Evolutionary conservation across 208 protist genomes (phyloP), one percentile per base, ranked within the genome.

Genomic region (Leptomonas pyrrhocoris): DNA sequence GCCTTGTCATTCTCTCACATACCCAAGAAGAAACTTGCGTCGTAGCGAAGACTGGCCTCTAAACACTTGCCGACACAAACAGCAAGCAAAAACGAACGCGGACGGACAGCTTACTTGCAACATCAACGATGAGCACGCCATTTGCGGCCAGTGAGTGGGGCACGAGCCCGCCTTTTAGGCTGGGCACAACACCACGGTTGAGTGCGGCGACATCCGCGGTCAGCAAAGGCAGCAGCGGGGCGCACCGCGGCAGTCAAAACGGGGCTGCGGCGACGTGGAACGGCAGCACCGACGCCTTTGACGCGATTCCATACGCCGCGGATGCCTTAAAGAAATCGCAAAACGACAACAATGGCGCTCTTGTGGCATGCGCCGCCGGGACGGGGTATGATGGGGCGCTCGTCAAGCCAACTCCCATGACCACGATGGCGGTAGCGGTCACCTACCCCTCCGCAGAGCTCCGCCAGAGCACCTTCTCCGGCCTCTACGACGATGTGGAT

Each of bases 401-500:
- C 38, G 31, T 40, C 11, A 59, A 57, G 49, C 5, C 63, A 28
- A 54, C n/a, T 12, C 6, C 50, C n/a, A n/a, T n/a, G 1, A 18
- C 63, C 5, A 36, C 51, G 12, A 43, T 34, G 60, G 53, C 49
- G 36, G 63, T 68, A 12, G 60, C 60, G 9, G 55, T 40, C 2
- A 66, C 60, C 46, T 55, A 55, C 46, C 60, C 60, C 3, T 55
- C 60, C 42, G 31, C 46, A 3, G 27, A 40, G 18, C 46, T 66
- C n/a, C 60, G 60, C 46, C 62, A 55, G 36, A 27, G 31, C 27
- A 25, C 67, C 51, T 86, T 83, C 46, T 59, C 78, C 7, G 80
- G 84, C 7, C 21, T 86, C 40, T 90, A 89, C 79, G 75, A 92
- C 5, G 80, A 92, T 55, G 85, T 90, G 2, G 74, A 68, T 30